Percentiles rank a stretch among this genome's conserved stretches.
phyloP scores from a whole-genome alignment of 148 eudicot species.

The Suaeda aralocaspica region DNA sequence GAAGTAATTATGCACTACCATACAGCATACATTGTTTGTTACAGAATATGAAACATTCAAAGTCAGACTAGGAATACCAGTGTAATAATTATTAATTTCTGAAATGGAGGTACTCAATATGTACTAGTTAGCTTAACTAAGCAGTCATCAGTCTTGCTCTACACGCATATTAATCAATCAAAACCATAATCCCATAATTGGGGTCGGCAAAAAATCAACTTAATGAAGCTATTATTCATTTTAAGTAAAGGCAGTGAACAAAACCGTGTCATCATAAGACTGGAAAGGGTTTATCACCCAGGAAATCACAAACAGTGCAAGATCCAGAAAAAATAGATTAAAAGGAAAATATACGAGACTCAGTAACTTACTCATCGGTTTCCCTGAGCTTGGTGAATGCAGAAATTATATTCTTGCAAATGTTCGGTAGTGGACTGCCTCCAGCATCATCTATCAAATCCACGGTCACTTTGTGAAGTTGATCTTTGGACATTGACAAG shows the following conservation, averaged over 20 bases:
- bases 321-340: background rate
- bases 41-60: background rate
- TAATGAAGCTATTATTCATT: background rate
- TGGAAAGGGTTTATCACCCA: background rate
- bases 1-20: background rate
- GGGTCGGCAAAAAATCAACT: background rate
- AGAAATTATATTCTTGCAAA: conserved; percentile 53
- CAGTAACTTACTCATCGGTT: conserved; percentile 44
- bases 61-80: background rate
- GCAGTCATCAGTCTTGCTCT: background rate
- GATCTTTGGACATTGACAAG: conserved; percentile 42
- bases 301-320: background rate
- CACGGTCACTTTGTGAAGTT: conserved; percentile 35
- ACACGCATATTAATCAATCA: too few species aligned
- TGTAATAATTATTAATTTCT: background rate
- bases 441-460: conserved; percentile 31
- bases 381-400: conserved; percentile 57
- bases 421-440: conserved; percentile 38
- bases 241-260: background rate
- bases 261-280: background rate
- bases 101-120: background rate
- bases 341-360: background rate
- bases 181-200: too few species aligned
- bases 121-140: background rate
- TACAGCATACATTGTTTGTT: background rate